Percentiles rank a stretch among this genome's conserved stretches.
phyloP scores from a whole-genome alignment of 306 rosid genomes.

The Castanopsis chinensis region DNA sequence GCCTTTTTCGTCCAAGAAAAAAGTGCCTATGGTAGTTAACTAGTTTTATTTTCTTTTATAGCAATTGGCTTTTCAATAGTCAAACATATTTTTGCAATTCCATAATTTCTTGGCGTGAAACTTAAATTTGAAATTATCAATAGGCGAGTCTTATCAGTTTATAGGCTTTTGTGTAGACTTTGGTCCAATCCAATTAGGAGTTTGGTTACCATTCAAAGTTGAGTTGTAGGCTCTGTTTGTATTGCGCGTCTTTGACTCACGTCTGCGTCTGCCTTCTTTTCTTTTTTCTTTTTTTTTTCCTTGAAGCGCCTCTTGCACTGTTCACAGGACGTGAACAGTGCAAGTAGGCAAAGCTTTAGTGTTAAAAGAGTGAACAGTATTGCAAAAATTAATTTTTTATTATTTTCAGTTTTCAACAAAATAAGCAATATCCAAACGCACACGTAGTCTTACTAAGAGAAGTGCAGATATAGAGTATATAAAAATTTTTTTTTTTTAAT shows the following conservation, averaged over 20 bases:
- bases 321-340: too few species aligned
- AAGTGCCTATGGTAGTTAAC: neutral
- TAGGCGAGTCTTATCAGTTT: neutral
- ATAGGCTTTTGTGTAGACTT: neutral
- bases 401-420: too few species aligned
- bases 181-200: neutral
- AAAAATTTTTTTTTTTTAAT: neutral
- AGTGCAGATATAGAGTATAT: neutral
- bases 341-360: too few species aligned
- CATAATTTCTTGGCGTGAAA: neutral
- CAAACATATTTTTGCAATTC: neutral
- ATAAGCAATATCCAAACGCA: too few species aligned
- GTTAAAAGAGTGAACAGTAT: too few species aligned
- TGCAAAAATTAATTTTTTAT: too few species aligned
- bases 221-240: too few species aligned
- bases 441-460: neutral
- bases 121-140: neutral
- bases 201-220: neutral
- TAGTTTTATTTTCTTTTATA: neutral
- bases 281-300: too few species aligned
- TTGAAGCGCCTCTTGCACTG: too few species aligned
- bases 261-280: too few species aligned
- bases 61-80: too few species aligned
- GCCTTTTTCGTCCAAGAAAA: neutral
- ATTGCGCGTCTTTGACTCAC: too few species aligned